These are phyloP conservation scores for Microdochium paspali DNA, from an alignment of 2,329 filamentous ascomycete genomes.

Conservation along the genomic window DNA sequence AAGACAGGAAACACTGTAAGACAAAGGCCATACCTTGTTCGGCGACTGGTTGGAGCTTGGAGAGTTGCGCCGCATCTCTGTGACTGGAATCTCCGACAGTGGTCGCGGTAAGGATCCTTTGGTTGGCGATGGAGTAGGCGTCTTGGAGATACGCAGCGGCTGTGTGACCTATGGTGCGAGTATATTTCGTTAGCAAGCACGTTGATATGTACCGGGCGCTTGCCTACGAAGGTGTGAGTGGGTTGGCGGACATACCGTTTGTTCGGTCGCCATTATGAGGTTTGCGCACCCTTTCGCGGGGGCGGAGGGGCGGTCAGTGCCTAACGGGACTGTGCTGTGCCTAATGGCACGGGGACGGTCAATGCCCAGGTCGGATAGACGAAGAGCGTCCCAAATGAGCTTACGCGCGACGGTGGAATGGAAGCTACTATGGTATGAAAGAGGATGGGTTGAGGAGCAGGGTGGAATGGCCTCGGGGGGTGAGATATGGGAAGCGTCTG, in stretches of 20 bases:
- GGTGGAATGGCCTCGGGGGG: neutral
- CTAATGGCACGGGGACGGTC: neutral
- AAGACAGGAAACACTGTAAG: constrained; percentile 9
- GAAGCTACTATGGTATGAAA: neutral
- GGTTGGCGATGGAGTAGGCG: constrained; percentile 46
- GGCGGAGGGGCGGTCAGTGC: neutral
- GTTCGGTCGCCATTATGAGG: constrained; percentile 2
- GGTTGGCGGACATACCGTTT: constrained; percentile 2
- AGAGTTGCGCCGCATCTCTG: constrained; percentile 81
- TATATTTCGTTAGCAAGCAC: neutral
- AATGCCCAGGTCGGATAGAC: neutral
- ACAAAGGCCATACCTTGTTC: constrained; percentile 47
- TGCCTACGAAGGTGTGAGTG: neutral
- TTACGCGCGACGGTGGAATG: neutral
- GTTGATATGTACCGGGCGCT: too few species aligned
- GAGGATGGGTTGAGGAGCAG: neutral
- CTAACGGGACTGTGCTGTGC: neutral
- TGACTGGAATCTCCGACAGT: constrained; percentile 80
- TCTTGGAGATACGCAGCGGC: constrained; percentile 73
- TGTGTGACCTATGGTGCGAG: constrained; percentile 28
- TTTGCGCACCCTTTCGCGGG: neutral
- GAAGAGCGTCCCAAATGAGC: neutral
- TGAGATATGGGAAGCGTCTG: neutral
- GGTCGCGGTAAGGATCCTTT: constrained; percentile 62
- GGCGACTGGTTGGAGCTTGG: constrained; percentile 73